Conservation (phyloP, 148 eudicot genomes). For the Heliosperma pusillum region DNA sequence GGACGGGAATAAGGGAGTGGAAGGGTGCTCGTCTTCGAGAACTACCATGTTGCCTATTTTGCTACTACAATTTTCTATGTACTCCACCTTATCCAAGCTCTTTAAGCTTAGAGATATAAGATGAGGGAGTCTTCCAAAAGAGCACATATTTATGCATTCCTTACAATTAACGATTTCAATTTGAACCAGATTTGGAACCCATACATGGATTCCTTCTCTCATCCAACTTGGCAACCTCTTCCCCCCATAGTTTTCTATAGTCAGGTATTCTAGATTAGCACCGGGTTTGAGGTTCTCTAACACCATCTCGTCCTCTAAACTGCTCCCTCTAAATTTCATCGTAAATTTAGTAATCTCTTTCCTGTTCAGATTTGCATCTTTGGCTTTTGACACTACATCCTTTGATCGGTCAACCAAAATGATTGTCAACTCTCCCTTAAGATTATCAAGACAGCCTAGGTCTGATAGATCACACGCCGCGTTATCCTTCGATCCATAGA, state of each 20-base stretch:
- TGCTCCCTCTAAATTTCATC: neutral
- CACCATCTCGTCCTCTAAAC: neutral
- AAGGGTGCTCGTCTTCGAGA: neutral
- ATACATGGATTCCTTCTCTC: no score
- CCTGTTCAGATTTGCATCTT: neutral
- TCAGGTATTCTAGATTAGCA: no score
- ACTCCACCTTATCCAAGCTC: slow-evolving; percentile 1
- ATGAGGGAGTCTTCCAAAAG: slow-evolving; percentile 19
- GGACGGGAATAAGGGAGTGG: slow-evolving; percentile 9
- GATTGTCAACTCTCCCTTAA: neutral
- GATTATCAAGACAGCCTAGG: neutral
- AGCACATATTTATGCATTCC: neutral
- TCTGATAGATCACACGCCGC: neutral
- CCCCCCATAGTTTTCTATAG: no score
- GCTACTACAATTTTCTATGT: neutral
- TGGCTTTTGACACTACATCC: neutral
- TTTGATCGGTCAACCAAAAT: neutral
- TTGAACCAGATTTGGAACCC: slow-evolving; percentile 1
- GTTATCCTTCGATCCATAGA: neutral
- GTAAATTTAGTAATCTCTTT: neutral
- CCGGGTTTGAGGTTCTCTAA: no score
- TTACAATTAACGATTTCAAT: neutral
- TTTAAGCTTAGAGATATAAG: neutral
- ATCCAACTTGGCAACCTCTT: no score
- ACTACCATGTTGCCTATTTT: neutral